phyloP scores from a whole-genome alignment of 345 rosid genomes.

The Nephelium lappaceum region DNA sequence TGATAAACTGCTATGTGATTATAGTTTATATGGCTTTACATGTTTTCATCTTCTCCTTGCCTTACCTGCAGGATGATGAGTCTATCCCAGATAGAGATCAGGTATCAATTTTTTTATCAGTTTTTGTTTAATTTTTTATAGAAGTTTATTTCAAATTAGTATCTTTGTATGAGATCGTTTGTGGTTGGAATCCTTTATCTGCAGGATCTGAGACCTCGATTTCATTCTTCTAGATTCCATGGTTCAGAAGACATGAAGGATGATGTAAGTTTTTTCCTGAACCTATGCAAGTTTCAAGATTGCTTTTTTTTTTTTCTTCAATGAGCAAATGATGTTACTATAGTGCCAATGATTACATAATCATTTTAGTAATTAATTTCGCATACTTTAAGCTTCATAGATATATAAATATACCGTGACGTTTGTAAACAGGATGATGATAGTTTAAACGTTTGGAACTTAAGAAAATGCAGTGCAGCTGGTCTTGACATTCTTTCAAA shows the following conservation, averaged over 20 bases:
- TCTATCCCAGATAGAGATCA: constrained; percentile 98
- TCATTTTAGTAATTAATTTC: neutral
- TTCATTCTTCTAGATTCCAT: constrained; percentile 84
- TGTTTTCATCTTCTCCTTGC: constrained; percentile 19
- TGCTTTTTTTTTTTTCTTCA: neutral
- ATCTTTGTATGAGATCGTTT: constrained; percentile 12
- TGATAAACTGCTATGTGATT: neutral
- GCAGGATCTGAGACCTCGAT: constrained; percentile 95
- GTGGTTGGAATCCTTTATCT: constrained; percentile 22
- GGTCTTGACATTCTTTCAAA: constrained; percentile 88
- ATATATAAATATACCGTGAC: neutral
- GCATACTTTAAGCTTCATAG: neutral
- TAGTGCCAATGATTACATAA: neutral
- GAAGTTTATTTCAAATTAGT: neutral
- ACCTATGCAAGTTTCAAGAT: neutral
- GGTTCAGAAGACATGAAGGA: constrained; percentile 80
- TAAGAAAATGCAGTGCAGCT: constrained; percentile 98
- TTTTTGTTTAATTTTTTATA: neutral
- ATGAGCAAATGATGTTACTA: neutral
- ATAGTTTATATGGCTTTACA: constrained; percentile 5
- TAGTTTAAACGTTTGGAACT: constrained; percentile 76
- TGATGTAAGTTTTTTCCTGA: constrained; percentile 52
- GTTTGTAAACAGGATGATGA: constrained; percentile 71
- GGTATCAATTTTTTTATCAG: constrained; percentile 47
- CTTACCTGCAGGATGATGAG: constrained; percentile 77